Conservation (phyloP, 345 rosid genomes). For the Eucalyptus urophylla region DNA sequence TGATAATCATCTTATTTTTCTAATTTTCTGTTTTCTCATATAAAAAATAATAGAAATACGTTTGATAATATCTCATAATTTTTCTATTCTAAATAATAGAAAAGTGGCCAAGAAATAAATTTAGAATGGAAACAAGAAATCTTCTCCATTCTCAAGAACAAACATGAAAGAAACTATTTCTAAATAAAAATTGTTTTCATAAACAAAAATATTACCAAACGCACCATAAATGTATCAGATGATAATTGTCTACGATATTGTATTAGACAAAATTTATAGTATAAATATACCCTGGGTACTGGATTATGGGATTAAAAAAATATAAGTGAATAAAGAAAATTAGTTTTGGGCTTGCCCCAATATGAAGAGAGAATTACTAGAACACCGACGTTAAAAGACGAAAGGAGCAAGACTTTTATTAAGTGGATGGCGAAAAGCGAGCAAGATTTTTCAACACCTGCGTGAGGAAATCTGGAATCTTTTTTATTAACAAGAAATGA, state of each 20-base stretch:
- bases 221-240: fast-evolving
- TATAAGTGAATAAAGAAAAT: background rate
- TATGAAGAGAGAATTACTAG: background rate
- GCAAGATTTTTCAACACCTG: background rate
- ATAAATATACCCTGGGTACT: background rate
- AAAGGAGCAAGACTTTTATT: background rate
- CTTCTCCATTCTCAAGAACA: no score
- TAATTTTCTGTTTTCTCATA: no score
- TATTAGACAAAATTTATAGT: background rate
- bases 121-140: no score
- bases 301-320: background rate
- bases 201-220: no score
- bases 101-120: no score
- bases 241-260: background rate
- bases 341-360: background rate
- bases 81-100: fast-evolving
- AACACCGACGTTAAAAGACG: background rate
- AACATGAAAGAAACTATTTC: no score
- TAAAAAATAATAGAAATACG: no score
- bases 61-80: no score
- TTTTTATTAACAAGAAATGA: background rate
- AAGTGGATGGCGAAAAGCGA: background rate
- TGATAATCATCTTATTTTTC: no score
- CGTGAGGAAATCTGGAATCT: background rate
- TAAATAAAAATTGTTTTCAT: no score